These are phyloP conservation scores for Globisporangium acanthophoron DNA, from an alignment of 352 stramenopile species.

Conservation along the genomic window DNA sequence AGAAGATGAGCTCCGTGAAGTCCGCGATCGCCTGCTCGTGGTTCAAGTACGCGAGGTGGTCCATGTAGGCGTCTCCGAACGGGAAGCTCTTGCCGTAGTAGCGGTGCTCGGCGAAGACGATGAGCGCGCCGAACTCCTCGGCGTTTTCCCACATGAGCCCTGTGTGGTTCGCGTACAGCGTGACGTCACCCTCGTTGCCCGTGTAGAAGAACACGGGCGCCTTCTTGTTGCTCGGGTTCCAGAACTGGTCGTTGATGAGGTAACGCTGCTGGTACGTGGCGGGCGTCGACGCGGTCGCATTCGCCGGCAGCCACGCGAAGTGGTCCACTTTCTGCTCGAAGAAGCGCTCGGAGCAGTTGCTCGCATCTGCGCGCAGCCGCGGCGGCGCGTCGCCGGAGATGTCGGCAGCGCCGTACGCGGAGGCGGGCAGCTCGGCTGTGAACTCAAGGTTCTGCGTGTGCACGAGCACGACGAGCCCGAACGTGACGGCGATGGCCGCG, in stretches of 20 bases:
- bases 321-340: conserved; percentile 89
- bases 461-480: conserved; percentile 64
- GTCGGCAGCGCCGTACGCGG: conserved; percentile 20
- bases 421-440: conserved; percentile 34
- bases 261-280: conserved; percentile 87
- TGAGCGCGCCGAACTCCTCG: conserved; percentile 74
- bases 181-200: conserved; percentile 93
- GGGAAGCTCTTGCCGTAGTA: conserved; percentile 93
- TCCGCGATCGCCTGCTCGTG: conserved; percentile 93
- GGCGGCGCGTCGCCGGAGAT: conserved; percentile 5
- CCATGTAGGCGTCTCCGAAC: conserved; percentile 60
- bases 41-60: conserved; percentile 77
- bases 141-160: conserved; percentile 95
- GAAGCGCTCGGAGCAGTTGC: conserved; percentile 82
- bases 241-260: conserved; percentile 86
- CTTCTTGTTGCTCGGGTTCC: conserved; percentile 52
- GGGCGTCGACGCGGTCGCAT: conserved; percentile 17
- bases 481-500: conserved; percentile 33
- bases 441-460: conserved; percentile 59
- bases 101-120: conserved; percentile 95
- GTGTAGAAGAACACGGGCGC: conserved; percentile 92
- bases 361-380: conserved; percentile 31
- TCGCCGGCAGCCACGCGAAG: conserved; percentile 59
- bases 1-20: conserved; percentile 87
- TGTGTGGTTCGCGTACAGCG: conserved; percentile 92